Percentiles rank a stretch among this genome's conserved stretches.
These are phyloP conservation scores for Xerocomus amazonicus DNA, from an alignment of 1,284 basidiomycete species.

Conservation along the genomic window DNA sequence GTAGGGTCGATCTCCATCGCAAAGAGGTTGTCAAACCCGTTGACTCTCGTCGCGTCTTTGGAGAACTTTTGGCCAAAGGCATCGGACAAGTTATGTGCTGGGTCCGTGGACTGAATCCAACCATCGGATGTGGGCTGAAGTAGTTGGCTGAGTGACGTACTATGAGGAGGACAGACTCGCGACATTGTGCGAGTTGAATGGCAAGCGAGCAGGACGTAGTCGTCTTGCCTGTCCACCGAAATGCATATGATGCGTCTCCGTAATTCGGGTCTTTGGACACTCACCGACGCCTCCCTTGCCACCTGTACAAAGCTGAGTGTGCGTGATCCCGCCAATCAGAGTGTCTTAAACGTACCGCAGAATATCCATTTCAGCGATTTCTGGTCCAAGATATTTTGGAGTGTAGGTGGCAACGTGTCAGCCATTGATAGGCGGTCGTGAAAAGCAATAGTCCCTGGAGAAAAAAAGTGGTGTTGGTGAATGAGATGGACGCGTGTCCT, in stretches of 20 bases:
- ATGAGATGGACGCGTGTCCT: constrained; percentile 22
- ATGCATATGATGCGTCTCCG: neutral
- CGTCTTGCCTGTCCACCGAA: constrained; percentile 72
- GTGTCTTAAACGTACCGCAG: constrained; percentile 61
- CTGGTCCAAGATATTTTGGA: constrained; percentile 90
- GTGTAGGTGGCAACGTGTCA: constrained; percentile 69
- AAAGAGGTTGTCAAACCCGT: constrained; percentile 94
- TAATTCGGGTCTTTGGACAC: constrained; percentile 29
- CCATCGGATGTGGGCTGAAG: constrained; percentile 1
- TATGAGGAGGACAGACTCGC: constrained; percentile 91
- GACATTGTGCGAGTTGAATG: constrained; percentile 84
- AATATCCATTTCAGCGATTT: constrained; percentile 93
- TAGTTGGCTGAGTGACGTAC: constrained; percentile 47
- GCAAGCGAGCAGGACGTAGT: constrained; percentile 94
- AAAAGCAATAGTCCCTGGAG: constrained; percentile 1
- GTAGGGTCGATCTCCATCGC: constrained; percentile 99
- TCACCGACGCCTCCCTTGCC: constrained; percentile 92
- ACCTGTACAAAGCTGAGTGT: constrained; percentile 46
- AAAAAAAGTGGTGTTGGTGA: constrained; percentile 6
- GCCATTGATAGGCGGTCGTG: constrained; percentile 36
- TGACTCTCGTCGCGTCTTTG: constrained; percentile 99
- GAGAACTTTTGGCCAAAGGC: constrained; percentile 99
- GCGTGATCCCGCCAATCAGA: constrained; percentile 3
- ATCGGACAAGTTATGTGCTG: constrained; percentile 97
- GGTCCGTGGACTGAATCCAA: constrained; percentile 83